Conservation (phyloP, 805 yeast genomes). For the Sungouiozyma intestinalis region DNA sequence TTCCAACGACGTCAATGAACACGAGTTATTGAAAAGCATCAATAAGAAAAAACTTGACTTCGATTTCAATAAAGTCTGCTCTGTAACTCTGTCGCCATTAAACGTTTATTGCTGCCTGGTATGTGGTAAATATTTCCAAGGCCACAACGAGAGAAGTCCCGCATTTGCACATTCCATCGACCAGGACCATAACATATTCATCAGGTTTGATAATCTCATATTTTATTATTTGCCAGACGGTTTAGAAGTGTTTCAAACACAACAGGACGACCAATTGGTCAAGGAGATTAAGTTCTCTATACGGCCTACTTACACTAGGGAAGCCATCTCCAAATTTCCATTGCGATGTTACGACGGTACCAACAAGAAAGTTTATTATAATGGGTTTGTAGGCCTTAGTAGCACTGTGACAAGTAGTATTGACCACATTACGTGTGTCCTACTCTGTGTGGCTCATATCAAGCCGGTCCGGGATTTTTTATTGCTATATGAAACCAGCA, state of each 20-base stretch:
- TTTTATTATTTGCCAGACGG: slow-evolving; percentile 56
- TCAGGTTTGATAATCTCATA: slow-evolving; percentile 40
- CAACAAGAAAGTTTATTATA: slow-evolving; percentile 36
- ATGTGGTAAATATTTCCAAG: slow-evolving; percentile 67
- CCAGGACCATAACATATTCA: slow-evolving; percentile 57
- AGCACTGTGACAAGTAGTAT: slow-evolving; percentile 34
- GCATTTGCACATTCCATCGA: slow-evolving; percentile 61
- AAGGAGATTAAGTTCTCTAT: slow-evolving; percentile 44
- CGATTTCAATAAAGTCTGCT: slow-evolving; percentile 59
- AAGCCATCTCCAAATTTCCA: slow-evolving; percentile 29
- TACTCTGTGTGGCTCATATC: slow-evolving; percentile 49
- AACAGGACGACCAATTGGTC: slow-evolving; percentile 20
- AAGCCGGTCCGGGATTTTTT: slow-evolving; percentile 38
- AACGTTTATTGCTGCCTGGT: slow-evolving; percentile 63
- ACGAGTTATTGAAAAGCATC: slow-evolving; percentile 4
- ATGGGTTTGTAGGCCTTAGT: slow-evolving; percentile 60
- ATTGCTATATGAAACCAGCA: slow-evolving; percentile 19
- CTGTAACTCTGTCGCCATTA: slow-evolving; percentile 46
- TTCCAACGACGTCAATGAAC: background rate
- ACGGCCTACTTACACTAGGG: slow-evolving; percentile 38
- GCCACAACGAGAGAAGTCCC: slow-evolving; percentile 51
- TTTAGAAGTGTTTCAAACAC: slow-evolving; percentile 8
- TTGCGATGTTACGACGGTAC: slow-evolving; percentile 33
- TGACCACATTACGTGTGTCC: slow-evolving; percentile 47
- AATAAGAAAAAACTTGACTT: slow-evolving; percentile 39